Evolutionary conservation across 176 grass and related monocot genomes (phyloP).

Genomic region (Eleusine coracana): DNA sequence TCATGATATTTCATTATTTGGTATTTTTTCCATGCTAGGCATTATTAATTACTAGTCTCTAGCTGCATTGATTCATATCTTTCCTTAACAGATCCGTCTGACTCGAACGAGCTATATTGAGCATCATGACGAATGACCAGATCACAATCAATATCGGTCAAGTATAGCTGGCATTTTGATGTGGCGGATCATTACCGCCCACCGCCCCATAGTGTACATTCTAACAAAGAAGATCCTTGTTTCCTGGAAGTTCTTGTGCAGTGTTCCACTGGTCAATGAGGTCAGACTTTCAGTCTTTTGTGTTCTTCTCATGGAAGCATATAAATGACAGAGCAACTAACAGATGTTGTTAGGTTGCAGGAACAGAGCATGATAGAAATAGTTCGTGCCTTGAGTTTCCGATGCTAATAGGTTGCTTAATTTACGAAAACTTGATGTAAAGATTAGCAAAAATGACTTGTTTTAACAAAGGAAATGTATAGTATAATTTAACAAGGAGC

Average conservation of each 20-base stretch:
- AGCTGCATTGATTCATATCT: conserved; percentile 3
- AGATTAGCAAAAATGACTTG: background rate
- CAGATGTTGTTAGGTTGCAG: conserved; percentile 12
- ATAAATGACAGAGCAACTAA: background rate
- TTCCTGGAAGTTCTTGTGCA: background rate
- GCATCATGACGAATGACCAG: conserved; percentile 37
- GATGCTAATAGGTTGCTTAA: background rate
- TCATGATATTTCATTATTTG: conserved; percentile 2
- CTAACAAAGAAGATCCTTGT: background rate
- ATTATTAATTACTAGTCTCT: conserved; percentile 9
- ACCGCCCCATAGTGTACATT: conserved; percentile 5
- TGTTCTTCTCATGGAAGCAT: conserved; percentile 4
- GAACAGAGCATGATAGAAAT: conserved; percentile 3
- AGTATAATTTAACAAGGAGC: conserved; percentile 41
- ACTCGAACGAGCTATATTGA: conserved; percentile 48
- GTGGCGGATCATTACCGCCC: background rate
- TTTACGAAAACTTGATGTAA: background rate
- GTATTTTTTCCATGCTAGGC: background rate
- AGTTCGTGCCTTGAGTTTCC: background rate
- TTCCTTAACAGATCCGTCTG: conserved; percentile 52
- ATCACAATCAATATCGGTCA: background rate
- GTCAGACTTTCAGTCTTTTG: background rate
- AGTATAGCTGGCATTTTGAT: conserved; percentile 31
- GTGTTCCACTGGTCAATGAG: background rate
- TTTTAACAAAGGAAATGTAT: conserved; percentile 10